Conservation (phyloP, 495 filamentous ascomycete genomes). For the Ascodesmis nigricans region DNA sequence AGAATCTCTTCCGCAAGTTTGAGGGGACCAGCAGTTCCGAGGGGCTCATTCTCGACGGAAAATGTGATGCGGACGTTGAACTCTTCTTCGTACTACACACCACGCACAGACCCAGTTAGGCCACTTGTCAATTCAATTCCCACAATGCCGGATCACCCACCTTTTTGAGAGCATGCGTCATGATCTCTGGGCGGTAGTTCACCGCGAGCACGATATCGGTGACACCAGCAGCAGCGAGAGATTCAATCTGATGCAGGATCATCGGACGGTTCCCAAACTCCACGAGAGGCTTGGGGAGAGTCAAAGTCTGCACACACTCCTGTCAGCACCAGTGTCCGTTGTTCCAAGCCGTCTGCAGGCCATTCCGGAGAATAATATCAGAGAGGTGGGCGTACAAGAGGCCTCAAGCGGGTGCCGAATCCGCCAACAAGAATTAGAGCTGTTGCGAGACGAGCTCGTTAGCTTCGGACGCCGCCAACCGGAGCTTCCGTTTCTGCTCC, state of each 20-base stretch:
- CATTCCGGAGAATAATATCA: conserved; percentile 19
- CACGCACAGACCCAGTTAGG: too few species aligned
- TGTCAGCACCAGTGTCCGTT: too few species aligned
- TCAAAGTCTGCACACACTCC: conserved; percentile 96
- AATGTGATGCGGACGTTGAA: conserved; percentile 91
- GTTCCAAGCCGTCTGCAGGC: conserved; percentile 4
- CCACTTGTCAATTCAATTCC: too few species aligned
- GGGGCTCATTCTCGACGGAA: conserved; percentile 84
- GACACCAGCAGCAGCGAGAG: conserved; percentile 80
- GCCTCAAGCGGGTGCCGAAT: conserved; percentile 93
- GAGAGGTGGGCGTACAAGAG: conserved; percentile 47
- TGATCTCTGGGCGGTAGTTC: conserved; percentile 95
- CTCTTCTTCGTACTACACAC: conserved; percentile 56
- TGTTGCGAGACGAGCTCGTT: conserved; percentile 23
- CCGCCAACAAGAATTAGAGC: conserved; percentile 98
- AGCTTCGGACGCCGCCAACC: not conserved
- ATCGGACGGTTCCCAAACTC: conserved; percentile 98
- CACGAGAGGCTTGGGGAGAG: conserved; percentile 88
- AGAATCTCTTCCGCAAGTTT: conserved; percentile 91
- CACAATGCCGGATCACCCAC: too few species aligned
- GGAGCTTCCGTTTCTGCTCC: too few species aligned
- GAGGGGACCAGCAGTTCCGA: conserved; percentile 86
- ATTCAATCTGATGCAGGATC: conserved; percentile 96
- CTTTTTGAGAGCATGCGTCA: conserved; percentile 55
- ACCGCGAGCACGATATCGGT: conserved; percentile 96